phyloP scores from a whole-genome alignment of 2,329 filamentous ascomycete species.

The Colletotrichum karsti region DNA sequence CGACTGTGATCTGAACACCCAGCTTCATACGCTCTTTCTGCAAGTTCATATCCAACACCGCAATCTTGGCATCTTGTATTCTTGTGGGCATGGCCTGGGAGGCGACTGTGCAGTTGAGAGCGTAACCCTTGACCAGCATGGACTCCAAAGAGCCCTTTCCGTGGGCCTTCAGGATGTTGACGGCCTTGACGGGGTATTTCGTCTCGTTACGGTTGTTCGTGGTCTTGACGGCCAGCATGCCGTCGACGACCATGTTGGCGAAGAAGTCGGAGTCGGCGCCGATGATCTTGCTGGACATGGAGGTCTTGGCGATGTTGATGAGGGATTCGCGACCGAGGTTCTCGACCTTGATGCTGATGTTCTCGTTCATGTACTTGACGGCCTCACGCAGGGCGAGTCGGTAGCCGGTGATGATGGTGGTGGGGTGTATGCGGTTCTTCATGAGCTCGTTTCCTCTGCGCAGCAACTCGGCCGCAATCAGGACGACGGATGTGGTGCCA shows the following conservation, averaged over 20 bases:
- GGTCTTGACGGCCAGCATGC: constrained; percentile 92
- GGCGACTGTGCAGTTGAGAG: constrained; percentile 97
- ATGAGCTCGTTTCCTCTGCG: constrained; percentile 96
- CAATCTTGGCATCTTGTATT: constrained; percentile 94
- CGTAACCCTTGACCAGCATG: constrained; percentile 92
- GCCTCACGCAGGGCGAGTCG: constrained; percentile 93
- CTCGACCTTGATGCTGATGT: constrained; percentile 96
- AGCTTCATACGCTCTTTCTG: constrained; percentile 99
- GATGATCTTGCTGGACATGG: constrained; percentile 99
- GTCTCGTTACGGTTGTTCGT: constrained; percentile 89
- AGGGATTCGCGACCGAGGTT: constrained; percentile 89
- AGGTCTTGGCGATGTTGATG: constrained; percentile 95
- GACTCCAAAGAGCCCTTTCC: constrained; percentile 93
- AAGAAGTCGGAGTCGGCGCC: constrained; percentile 97
- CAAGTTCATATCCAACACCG: constrained; percentile 95
- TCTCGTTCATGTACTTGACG: constrained; percentile 98
- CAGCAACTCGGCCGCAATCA: constrained; percentile 95
- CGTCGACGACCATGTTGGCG: constrained; percentile 95
- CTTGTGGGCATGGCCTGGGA: constrained; percentile 97
- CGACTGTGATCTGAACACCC: constrained; percentile 96
- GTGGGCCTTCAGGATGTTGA: constrained; percentile 98
- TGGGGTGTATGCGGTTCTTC: constrained; percentile 99
- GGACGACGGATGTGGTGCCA: constrained; percentile 96
- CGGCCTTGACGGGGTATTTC: constrained; percentile 98
- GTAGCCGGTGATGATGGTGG: constrained; percentile 99